These are phyloP conservation scores for Sclerotinia minor DNA, from an alignment of 2,329 filamentous ascomycete species.

Conservation along the genomic window DNA sequence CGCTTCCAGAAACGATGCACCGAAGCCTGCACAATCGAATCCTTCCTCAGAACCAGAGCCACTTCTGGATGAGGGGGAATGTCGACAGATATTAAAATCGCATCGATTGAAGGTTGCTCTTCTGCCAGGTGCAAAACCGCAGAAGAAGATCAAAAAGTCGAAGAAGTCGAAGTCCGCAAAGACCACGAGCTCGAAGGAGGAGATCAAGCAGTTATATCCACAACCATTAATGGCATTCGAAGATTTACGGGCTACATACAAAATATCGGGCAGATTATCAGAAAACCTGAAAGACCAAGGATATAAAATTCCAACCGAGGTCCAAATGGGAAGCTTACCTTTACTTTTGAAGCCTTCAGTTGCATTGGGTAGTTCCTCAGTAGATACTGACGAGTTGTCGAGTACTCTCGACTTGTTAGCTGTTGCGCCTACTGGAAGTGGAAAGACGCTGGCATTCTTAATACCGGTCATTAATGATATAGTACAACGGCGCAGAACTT, in stretches of 20 bases:
- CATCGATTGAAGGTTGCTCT: constrained; percentile 85
- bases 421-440: constrained; percentile 91
- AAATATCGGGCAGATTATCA: constrained; percentile 70
- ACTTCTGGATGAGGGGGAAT: constrained; percentile 65
- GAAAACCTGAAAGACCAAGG: constrained; percentile 82
- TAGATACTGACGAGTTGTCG: constrained; percentile 38
- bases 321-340: constrained; percentile 84
- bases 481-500: constrained; percentile 52
- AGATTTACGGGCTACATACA: constrained; percentile 69
- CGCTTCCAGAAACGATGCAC: constrained; percentile 28
- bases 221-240: constrained; percentile 77
- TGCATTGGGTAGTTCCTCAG: constrained; percentile 47
- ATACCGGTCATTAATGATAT: constrained; percentile 83
- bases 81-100: constrained; percentile 70
- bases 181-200: constrained; percentile 48
- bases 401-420: constrained; percentile 71
- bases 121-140: constrained; percentile 54
- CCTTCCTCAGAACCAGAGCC: constrained; percentile 27
- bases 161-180: constrained; percentile 58
- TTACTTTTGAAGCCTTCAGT: constrained; percentile 64
- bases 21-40: constrained; percentile 19
- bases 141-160: constrained; percentile 47
- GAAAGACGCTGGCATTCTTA: constrained; percentile 91
- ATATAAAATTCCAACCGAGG: constrained; percentile 86
- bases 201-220: constrained; percentile 67